Base-by-base conservation (phyloP, 1,139 yeast genomes). In the Nakaseomyces kungkrabaensis region DNA sequence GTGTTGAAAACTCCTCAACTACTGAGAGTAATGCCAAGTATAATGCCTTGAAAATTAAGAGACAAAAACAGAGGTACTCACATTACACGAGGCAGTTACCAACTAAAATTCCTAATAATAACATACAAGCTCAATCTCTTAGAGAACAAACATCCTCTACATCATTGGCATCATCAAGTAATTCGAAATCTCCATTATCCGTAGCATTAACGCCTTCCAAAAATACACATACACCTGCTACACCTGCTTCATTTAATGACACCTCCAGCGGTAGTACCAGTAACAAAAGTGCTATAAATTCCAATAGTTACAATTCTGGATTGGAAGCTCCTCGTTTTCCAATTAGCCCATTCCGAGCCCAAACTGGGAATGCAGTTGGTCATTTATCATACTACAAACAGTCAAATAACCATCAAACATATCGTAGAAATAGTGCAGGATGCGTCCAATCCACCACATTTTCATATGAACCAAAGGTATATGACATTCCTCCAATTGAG, bases 401-500 rank as follows among this genome's bases (percentile, higher is more conserved):
- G 17, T 27, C 37, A 11, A 50, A 43, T 37, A 48, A 47, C 32
- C 34, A 41, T 6, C 34, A 6, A 41, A 27, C 33, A 7, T 41
- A 41, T 29, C 44, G 44, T 8, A 27, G 44, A 41, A 41, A 41
- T 13, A 41, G 44, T 41, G 44, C 44, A n/a, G 44, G 44, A 13
- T 41, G 34, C n/a, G 34, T 41, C 1, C 34, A 25, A n/a, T 41
- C 44, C 2, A 27, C 27, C 24, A 59, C 61, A 11, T 68, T 68
- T 52, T 63, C 62, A 46, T 68, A 65, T 43, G 68, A 68, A 46
- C 59, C 68, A 3, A 60, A 58, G 48, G 59, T 61, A 8, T 68
- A 68, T 50, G 72, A 68, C 48, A 59, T 67, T 50, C 62, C 62
- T 5, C 31, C 27, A 25, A 38, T 38, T 10, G 42, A 24, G 11